Conservation (phyloP, 345 rosid species). For the Salix viminalis region DNA sequence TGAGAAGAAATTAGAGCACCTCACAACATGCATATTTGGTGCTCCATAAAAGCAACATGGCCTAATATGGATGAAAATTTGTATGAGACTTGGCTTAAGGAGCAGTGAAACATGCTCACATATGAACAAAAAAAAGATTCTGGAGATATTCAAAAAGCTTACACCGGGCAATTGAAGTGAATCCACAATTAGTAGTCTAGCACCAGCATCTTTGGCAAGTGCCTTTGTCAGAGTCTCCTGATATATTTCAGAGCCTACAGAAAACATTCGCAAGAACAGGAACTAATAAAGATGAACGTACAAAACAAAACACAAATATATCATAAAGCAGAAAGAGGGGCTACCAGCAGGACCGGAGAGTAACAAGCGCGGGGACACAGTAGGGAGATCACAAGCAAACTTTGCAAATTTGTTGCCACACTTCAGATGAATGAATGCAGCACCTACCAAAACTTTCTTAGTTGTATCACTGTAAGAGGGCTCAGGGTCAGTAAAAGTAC, state of each 20-base stretch:
- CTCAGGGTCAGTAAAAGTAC: slow-evolving; percentile 10
- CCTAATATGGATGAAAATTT: neutral
- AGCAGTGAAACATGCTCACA: neutral
- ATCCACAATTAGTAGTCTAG: slow-evolving; percentile 72
- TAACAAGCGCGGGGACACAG: slow-evolving; percentile 75
- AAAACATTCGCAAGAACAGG: slow-evolving; percentile 7
- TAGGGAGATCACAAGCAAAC: slow-evolving; percentile 67
- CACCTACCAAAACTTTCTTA: slow-evolving; percentile 72
- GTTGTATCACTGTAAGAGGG: slow-evolving; percentile 68
- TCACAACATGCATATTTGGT: neutral
- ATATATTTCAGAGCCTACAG: slow-evolving; percentile 89
- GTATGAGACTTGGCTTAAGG: neutral
- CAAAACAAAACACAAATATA: neutral
- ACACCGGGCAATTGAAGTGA: slow-evolving; percentile 94
- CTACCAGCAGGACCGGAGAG: slow-evolving; percentile 96
- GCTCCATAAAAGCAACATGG: neutral
- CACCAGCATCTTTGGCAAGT: slow-evolving; percentile 82
- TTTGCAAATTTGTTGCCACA: slow-evolving; percentile 58
- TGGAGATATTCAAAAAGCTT: slow-evolving; percentile 28
- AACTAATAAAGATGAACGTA: neutral
- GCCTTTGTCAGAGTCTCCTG: slow-evolving; percentile 90
- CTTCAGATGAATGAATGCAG: slow-evolving; percentile 75
- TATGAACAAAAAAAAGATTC: neutral
- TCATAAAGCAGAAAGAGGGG: neutral
- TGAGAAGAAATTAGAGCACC: neutral